Conservation (phyloP, 2,329 filamentous ascomycete genomes). For the Hirsutella minnesotensis region DNA sequence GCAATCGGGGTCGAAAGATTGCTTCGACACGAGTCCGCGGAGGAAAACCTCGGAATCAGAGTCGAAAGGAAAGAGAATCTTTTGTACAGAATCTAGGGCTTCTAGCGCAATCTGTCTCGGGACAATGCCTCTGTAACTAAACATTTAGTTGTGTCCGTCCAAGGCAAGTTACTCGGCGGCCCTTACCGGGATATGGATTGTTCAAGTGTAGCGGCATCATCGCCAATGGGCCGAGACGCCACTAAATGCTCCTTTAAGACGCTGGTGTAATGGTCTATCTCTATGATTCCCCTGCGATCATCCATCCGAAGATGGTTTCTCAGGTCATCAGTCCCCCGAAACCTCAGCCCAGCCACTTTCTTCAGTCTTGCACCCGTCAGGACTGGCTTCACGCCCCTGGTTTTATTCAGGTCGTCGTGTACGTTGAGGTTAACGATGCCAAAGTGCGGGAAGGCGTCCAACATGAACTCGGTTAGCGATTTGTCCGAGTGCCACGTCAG, state of each 20-base stretch:
- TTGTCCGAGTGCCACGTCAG: background rate
- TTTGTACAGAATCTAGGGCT: constrained; percentile 1
- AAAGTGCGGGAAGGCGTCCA: background rate
- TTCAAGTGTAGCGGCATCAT: background rate
- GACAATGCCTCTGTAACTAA: background rate
- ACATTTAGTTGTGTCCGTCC: background rate
- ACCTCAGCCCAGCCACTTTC: background rate
- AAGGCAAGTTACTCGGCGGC: background rate
- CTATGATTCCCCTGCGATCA: background rate
- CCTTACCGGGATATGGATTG: background rate
- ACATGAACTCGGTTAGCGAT: background rate
- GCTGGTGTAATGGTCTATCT: constrained; percentile 3
- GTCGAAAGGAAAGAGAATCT: constrained; percentile 2
- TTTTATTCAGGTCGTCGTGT: background rate
- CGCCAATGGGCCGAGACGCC: background rate
- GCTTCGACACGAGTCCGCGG: background rate
- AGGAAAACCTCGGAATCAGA: background rate
- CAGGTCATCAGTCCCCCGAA: constrained; percentile 1
- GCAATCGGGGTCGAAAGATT: constrained; percentile 2
- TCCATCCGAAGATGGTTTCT: constrained; percentile 2
- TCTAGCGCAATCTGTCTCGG: constrained; percentile 1
- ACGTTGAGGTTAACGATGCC: background rate
- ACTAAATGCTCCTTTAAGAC: constrained; percentile 2
- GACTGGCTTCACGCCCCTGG: background rate
- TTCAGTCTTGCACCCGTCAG: background rate